Evolutionary conservation across 805 yeast genomes (phyloP).

Genomic region (Jamesozyma spencerorum): DNA sequence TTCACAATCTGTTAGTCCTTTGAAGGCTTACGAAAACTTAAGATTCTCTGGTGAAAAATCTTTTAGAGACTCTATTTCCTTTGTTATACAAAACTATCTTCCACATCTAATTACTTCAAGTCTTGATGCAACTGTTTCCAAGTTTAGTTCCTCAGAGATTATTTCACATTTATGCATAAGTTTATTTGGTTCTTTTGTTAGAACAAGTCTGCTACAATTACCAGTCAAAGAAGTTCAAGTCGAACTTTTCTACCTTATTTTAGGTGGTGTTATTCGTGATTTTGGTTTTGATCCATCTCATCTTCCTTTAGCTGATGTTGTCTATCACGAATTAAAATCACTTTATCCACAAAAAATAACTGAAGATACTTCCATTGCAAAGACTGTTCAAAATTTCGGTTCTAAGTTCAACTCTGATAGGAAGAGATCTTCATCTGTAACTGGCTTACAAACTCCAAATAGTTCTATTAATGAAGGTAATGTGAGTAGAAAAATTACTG

Average conservation of each 20-base stretch:
- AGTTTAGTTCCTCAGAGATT: conserved; percentile 35
- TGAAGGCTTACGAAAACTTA: not conserved
- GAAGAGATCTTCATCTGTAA: not conserved
- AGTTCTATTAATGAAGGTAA: not conserved
- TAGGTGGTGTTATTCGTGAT: conserved; percentile 66
- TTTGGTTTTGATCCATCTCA: conserved; percentile 66
- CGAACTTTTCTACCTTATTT: conserved; percentile 37
- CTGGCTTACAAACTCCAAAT: not conserved
- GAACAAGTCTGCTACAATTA: conserved; percentile 24
- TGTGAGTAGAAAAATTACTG: conserved; percentile 1
- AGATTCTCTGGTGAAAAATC: conserved; percentile 45
- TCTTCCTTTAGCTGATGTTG: conserved; percentile 52
- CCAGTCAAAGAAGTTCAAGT: conserved; percentile 6
- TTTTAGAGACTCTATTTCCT: conserved; percentile 45
- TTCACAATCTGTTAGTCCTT: not conserved
- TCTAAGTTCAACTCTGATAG: too few relatives aligned
- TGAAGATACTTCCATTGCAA: not conserved
- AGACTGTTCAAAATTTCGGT: not conserved
- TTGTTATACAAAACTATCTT: conserved; percentile 48
- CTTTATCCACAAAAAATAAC: not conserved
- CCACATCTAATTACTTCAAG: conserved; percentile 40
- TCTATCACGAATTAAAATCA: conserved; percentile 31
- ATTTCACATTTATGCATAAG: conserved; percentile 26
- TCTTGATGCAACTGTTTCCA: conserved; percentile 39
- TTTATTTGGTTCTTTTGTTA: conserved; percentile 17